Base-by-base conservation (phyloP, 164 flowering plant genomes). In the Nymphaea thermarum region DNA sequence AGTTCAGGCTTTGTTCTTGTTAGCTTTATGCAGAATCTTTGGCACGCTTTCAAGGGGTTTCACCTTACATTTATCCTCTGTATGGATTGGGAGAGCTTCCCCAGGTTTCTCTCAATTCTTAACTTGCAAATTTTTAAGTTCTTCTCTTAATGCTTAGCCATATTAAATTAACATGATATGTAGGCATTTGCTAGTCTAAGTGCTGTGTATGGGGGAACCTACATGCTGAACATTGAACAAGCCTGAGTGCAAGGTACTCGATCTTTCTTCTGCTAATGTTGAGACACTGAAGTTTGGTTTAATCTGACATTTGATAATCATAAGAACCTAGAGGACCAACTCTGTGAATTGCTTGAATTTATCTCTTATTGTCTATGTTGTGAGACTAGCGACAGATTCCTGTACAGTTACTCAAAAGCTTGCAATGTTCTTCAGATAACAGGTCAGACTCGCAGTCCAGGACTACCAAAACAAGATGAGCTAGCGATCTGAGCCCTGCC, bases 161-260 rank as follows among this genome's bases (percentile, higher is more conserved):
- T 57, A 51, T 70, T 16, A 5, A 59, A 45, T 62, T 51, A 60
- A 77, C 89, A 95, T 95, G 87, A 70, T 93, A 90, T 87, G 98
- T 93, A 93, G 96, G 98, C 89, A 71, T 93, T 93, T 87, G 98
- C 97, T 43, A 81, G 98, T 59, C 89, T 93, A 44, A 93, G 98
- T 83, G 98, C 98, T 70, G 98, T 90, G 66, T 89, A 93, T 83
- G 96, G 96, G 78, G 98, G 98, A 18, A 93, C 98, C 42, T 93
- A 93, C 78, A 93, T 93, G 98, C 77, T 93, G 73, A 90, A 86
- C 64, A 93, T 76, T 93, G 73, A 90, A 86, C 64, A 93, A 93
- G 71, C 96, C 96, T 65, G 93, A 85, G 69, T 93, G 98, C 93
- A 87, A 88, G 96, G 98, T 90, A 81, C 63, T 60, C 17, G 80